Evolutionary conservation across 2,329 filamentous ascomycete species (phyloP).

Genomic region (Diaporthe sp.): DNA sequence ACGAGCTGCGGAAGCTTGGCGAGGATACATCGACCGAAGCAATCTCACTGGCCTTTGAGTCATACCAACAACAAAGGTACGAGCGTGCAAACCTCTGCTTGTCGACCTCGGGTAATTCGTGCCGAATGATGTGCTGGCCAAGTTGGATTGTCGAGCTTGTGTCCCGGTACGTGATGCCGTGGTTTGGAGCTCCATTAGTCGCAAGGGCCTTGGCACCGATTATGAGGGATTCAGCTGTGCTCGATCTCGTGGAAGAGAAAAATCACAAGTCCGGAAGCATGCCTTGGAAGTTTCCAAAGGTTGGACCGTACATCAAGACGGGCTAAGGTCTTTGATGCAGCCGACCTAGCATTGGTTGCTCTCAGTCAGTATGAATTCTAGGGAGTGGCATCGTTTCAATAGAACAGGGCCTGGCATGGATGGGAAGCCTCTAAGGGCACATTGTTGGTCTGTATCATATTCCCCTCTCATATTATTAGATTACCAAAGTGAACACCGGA

Average conservation of each 20-base stretch:
- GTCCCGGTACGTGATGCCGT: slow-evolving; percentile 12
- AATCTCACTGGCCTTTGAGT: not conserved
- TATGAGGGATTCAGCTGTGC: not conserved
- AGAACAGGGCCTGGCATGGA: not conserved
- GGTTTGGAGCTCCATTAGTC: not conserved
- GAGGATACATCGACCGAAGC: not conserved
- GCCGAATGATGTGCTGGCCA: slow-evolving; percentile 9
- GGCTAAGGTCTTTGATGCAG: not conserved
- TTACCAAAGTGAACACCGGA: not conserved
- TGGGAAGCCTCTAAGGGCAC: not conserved
- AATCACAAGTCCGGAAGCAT: not conserved
- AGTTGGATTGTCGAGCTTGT: slow-evolving; percentile 11
- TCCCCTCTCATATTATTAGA: not conserved
- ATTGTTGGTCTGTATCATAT: not conserved
- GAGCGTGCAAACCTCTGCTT: not conserved
- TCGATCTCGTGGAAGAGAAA: not conserved
- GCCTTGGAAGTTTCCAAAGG: not conserved
- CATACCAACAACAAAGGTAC: not conserved
- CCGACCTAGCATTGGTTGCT: not conserved
- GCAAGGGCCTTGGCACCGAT: not conserved
- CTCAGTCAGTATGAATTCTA: not conserved
- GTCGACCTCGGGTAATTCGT: not conserved
- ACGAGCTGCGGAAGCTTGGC: not conserved
- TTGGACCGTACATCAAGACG: not conserved
- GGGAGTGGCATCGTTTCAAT: not conserved